These are phyloP conservation scores for Salix exigua DNA, from an alignment of 345 rosid species.

Conservation along the genomic window DNA sequence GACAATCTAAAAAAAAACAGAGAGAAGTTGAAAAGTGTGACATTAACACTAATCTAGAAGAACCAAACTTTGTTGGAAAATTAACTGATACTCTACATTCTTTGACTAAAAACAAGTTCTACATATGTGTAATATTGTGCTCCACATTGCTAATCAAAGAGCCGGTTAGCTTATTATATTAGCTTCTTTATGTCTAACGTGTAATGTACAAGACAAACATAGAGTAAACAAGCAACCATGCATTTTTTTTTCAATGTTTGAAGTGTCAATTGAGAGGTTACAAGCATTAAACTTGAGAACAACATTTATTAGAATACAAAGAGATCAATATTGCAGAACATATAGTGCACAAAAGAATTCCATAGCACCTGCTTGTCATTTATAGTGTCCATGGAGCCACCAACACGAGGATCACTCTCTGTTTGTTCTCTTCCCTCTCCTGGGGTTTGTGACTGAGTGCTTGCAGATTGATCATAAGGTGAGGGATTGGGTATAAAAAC, in stretches of 20 bases:
- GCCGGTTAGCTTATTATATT: not conserved
- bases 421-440: conserved; percentile 55
- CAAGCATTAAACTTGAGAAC: conserved; percentile 3
- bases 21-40: not conserved
- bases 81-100: not conserved
- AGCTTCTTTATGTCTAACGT: not conserved
- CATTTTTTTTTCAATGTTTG: not conserved
- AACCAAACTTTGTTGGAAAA: not conserved
- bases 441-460: conserved; percentile 46
- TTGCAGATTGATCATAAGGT: conserved; percentile 53
- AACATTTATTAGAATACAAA: conserved; percentile 1
- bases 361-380: conserved; percentile 69
- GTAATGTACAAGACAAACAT: not conserved
- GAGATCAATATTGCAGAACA: conserved; percentile 1
- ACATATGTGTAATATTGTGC: not conserved
- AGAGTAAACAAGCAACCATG: not conserved
- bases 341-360: not conserved
- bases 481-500: conserved; percentile 63
- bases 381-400: conserved; percentile 44
- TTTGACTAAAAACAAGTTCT: not conserved
- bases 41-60: not conserved
- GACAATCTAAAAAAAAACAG: conserved; percentile 38
- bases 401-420: conserved; percentile 40
- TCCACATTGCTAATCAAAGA: not conserved
- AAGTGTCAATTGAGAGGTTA: conserved; percentile 4